These are phyloP conservation scores for Helenozyma baotianmanensis DNA, from an alignment of 805 yeast species.

Conservation along the genomic window DNA sequence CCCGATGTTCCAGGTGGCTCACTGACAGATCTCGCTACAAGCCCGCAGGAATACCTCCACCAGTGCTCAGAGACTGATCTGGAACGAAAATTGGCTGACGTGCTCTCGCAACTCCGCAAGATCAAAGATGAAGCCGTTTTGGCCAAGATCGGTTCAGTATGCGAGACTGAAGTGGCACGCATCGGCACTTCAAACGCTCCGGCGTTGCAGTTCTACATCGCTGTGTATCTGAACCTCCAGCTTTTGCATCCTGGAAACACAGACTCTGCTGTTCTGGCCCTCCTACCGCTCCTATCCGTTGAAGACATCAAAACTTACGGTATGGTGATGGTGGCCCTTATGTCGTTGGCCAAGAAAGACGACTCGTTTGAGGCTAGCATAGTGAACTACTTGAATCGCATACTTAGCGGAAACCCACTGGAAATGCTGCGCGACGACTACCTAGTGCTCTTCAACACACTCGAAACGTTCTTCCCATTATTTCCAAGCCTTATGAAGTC, in stretches of 20 bases:
- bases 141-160: too few relatives aligned
- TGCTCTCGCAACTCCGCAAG: too few relatives aligned
- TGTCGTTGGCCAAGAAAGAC: neutral
- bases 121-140: too few relatives aligned
- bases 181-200: too few relatives aligned
- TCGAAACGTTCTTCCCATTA: slow-evolving; percentile 12
- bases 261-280: slow-evolving; percentile 1
- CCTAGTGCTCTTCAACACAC: neutral
- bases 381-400: neutral
- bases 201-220: slow-evolving; percentile 3
- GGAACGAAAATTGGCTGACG: too few relatives aligned
- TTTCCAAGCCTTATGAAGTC: slow-evolving; percentile 7
- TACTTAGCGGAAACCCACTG: neutral
- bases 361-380: neutral
- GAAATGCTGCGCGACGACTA: neutral
- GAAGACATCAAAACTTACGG: too few relatives aligned
- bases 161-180: too few relatives aligned
- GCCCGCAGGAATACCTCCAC: too few relatives aligned
- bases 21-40: too few relatives aligned
- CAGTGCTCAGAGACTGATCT: too few relatives aligned
- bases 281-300: slow-evolving; percentile 1
- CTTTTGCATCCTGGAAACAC: neutral
- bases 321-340: too few relatives aligned
- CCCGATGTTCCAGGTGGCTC: too few relatives aligned
- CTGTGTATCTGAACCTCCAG: slow-evolving; percentile 4